Conservation (phyloP, 768 basidiomycete species). For the Russula compacta region DNA sequence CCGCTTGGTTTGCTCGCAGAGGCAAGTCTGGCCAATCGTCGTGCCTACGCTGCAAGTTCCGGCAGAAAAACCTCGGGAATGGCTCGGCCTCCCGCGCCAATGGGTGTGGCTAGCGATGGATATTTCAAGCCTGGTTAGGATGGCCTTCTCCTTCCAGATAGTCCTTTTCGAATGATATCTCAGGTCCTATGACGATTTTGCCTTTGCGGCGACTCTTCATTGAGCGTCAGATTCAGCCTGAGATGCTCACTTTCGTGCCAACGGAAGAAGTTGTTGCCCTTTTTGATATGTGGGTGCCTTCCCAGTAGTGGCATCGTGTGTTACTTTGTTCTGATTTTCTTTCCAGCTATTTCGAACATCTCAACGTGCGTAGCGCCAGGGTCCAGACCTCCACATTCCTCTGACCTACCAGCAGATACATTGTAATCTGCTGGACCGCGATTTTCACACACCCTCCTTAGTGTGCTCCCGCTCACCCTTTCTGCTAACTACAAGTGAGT, state of each 20-base stretch:
- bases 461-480: conserved; percentile 94
- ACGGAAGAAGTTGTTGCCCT: conserved; percentile 87
- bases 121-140: conserved; percentile 80
- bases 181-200: conserved; percentile 82
- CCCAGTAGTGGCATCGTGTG: not conserved
- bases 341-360: conserved; percentile 62
- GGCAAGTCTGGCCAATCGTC: conserved; percentile 69
- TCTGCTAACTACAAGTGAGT: conserved; percentile 82
- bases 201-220: conserved; percentile 78
- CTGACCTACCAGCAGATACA: conserved; percentile 45
- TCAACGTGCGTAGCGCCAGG: conserved; percentile 44
- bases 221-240: conserved; percentile 84
- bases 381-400: not conserved
- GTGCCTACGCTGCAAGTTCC: conserved; percentile 37
- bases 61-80: conserved; percentile 8
- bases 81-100: conserved; percentile 27
- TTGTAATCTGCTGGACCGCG: conserved; percentile 69
- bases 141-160: not conserved
- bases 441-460: conserved; percentile 89
- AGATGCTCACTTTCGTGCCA: conserved; percentile 81
- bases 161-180: conserved; percentile 5
- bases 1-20: conserved; percentile 90
- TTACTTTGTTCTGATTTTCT: conserved; percentile 8
- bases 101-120: conserved; percentile 77
- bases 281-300: conserved; percentile 70